Conservation (phyloP, 306 rosid genomes). For the Pterocarpus macrocarpus region DNA sequence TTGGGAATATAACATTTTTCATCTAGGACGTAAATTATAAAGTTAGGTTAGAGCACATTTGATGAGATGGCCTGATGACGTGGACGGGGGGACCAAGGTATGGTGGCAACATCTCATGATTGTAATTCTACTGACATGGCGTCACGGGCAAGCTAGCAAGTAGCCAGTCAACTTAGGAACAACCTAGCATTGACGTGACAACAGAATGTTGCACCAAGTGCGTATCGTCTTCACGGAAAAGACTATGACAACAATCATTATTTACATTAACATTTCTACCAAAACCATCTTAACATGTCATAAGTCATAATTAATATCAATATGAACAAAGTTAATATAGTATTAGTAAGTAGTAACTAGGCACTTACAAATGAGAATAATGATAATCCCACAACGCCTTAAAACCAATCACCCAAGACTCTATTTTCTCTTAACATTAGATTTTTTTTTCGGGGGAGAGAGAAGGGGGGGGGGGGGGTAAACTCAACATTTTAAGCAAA, state of each 20-base stretch:
- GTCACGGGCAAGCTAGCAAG: not conserved
- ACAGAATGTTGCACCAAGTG: constrained; percentile 29
- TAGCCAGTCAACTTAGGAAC: not conserved
- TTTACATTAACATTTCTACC: not conserved
- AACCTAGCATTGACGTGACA: constrained; percentile 35
- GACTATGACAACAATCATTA: not conserved
- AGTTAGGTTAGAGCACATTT: too few species aligned
- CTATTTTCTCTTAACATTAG: too few species aligned
- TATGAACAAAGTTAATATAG: not conserved
- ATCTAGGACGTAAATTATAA: too few species aligned
- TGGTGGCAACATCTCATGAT: too few species aligned
- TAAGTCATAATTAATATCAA: not conserved
- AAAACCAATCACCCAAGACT: too few species aligned
- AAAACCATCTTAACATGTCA: not conserved
- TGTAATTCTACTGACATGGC: not conserved
- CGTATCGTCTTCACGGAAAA: not conserved
- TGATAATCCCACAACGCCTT: not conserved
- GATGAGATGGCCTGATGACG: too few species aligned
- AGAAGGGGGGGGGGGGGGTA: too few species aligned
- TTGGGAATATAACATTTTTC: too few species aligned
- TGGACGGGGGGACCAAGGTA: too few species aligned
- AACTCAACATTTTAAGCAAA: too few species aligned
- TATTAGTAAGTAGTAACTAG: not conserved
- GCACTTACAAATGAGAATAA: not conserved
- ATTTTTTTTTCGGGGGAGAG: too few species aligned